phyloP scores from a whole-genome alignment of 305 asterid genomes.

The Caryopteris hybrid region DNA sequence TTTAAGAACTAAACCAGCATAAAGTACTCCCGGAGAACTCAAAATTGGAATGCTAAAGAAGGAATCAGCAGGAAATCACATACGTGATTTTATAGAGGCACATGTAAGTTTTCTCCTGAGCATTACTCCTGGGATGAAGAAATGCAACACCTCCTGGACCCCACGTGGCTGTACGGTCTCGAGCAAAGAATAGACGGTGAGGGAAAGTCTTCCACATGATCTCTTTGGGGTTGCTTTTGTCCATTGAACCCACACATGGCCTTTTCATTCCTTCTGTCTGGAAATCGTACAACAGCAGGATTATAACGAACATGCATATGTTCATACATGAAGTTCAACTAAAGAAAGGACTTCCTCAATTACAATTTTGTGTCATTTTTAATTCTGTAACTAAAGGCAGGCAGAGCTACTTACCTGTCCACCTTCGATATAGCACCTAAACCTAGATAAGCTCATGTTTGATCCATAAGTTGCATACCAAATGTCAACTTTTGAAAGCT shows the following conservation, averaged over 20 bases:
- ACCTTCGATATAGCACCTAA: slow-evolving; percentile 81
- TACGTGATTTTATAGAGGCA: slow-evolving; percentile 92
- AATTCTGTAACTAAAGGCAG: not conserved
- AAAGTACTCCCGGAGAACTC: too few relatives aligned
- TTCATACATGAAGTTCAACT: not conserved
- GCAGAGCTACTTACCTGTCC: slow-evolving; percentile 62
- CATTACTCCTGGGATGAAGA: slow-evolving; percentile 65
- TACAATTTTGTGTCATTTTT: not conserved
- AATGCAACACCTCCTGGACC: slow-evolving; percentile 99
- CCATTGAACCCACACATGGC: slow-evolving; percentile 70
- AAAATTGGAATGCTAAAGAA: not conserved
- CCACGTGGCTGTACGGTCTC: slow-evolving; percentile 70
- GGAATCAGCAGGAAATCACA: slow-evolving; percentile 21
- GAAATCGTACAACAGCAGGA: slow-evolving; percentile 22
- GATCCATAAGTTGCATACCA: slow-evolving; percentile 95
- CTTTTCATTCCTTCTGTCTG: slow-evolving; percentile 83
- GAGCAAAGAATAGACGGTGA: slow-evolving; percentile 84
- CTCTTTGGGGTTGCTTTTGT: slow-evolving; percentile 68
- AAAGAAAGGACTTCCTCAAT: not conserved
- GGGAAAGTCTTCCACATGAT: slow-evolving; percentile 67
- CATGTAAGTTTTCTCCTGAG: slow-evolving; percentile 57
- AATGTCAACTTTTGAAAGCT: slow-evolving; percentile 52
- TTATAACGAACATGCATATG: not conserved
- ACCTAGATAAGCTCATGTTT: slow-evolving; percentile 66
- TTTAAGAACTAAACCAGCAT: too few relatives aligned